phyloP scores from a whole-genome alignment of 352 stramenopile genomes.

The Phytophthora uliginosa region DNA sequence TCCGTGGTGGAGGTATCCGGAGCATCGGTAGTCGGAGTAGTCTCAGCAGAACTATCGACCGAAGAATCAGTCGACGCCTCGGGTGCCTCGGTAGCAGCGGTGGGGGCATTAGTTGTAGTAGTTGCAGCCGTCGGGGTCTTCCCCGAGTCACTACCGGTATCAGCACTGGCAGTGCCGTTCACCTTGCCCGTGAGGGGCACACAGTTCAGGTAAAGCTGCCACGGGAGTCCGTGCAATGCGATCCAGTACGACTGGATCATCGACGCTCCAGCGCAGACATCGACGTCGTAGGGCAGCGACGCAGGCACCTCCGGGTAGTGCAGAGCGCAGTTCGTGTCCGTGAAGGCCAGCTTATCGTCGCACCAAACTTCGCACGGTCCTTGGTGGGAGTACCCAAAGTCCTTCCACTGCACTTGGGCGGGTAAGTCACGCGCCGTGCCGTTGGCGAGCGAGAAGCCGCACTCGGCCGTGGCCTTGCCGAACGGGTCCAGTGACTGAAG shows the following conservation, averaged over 20 bases:
- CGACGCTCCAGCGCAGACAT: slow-evolving; percentile 48
- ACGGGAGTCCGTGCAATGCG: slow-evolving; percentile 56
- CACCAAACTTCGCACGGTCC: slow-evolving; percentile 73
- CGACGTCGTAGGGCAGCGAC: slow-evolving; percentile 49
- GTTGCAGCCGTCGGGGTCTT: slow-evolving; percentile 9
- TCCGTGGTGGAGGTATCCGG: slow-evolving; percentile 18
- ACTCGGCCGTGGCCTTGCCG: slow-evolving; percentile 34
- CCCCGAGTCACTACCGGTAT: slow-evolving; percentile 7
- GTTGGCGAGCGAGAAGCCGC: slow-evolving; percentile 37
- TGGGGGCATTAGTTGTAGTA: slow-evolving; percentile 9
- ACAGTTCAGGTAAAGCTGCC: slow-evolving; percentile 69
- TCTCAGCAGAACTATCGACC: background rate
- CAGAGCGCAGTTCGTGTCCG: slow-evolving; percentile 46
- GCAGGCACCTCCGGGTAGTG: slow-evolving; percentile 45
- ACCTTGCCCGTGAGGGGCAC: slow-evolving; percentile 26
- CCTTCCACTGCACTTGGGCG: slow-evolving; percentile 31
- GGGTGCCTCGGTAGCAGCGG: slow-evolving; percentile 17
- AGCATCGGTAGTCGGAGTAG: slow-evolving; percentile 14
- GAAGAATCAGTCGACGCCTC: slow-evolving; percentile 5
- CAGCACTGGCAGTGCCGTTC: slow-evolving; percentile 11
- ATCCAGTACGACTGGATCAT: slow-evolving; percentile 70
- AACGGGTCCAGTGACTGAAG: slow-evolving; percentile 35
- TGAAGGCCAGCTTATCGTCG: slow-evolving; percentile 59
- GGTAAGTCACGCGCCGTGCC: slow-evolving; percentile 43
- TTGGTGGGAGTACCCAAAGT: slow-evolving; percentile 57